Evolutionary conservation across 192 early-diverging fungal genomes (phyloP), one percentile per base, ranked within the genome.

Genomic region (Coemansia pectinata): DNA sequence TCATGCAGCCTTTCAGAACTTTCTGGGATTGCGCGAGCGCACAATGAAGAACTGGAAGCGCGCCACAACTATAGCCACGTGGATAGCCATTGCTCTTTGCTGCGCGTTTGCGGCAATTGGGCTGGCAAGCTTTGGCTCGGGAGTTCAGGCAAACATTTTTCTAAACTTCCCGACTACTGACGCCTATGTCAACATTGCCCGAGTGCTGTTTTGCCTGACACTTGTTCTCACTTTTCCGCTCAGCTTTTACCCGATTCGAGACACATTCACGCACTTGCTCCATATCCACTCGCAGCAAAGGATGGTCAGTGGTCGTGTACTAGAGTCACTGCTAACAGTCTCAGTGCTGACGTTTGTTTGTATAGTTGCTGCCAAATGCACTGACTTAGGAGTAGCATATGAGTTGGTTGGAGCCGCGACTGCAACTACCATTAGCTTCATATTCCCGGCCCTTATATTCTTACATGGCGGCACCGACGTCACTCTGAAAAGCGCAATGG

Each of bases 1-100:
- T 15, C 90, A 91, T 57, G 85, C 87, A 5, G 88, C 85, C 0
- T 89, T 88, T 38, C 78, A 79, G 27, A 91, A 87, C 61, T 91
- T 83, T 55, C 45, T 86, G 52, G 79, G 87, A 4, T 73, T 87
- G 42, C 65, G 68, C 33, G 71, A 91, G 29, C 86, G 83, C 33
- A 72, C 82, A 0, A 52, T 77, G 6, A 58, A 38, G 15, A 67
- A 80, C 9, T 91, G 90, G 90, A 66, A 70, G 4, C 77, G 73
- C 25, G 86, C 85, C 0, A 77, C 85, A 2, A 71, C 78, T 4
- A 73, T 84, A 17, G 86, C 90, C 36, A 87, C 86, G 9, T 69
- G 72, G 8, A 67, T 77, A 17, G 85, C 86, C 23, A 83, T 78
- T 71, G 44, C 71, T 11, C 78, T 87, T 11, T 90, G 87, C 3